Conservation (phyloP, 1,139 yeast species). For the Candida albicans region DNA sequence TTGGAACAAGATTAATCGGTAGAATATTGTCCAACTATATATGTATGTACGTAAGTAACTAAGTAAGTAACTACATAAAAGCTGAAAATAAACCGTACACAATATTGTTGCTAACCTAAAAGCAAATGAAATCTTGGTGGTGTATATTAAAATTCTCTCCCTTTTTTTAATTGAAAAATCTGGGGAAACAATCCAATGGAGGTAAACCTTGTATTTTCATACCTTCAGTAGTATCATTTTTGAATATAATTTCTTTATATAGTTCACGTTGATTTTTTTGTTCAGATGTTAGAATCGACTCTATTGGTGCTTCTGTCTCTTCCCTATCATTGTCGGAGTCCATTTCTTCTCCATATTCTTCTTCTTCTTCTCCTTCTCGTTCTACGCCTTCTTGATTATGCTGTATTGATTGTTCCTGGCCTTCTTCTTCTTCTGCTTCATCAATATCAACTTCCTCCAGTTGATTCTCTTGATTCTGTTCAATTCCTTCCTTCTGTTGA, state of each 20-base stretch:
- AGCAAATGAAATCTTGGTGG: neutral
- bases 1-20: constrained; percentile 51
- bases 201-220: constrained; percentile 18
- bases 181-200: constrained; percentile 28
- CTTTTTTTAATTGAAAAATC: constrained; percentile 3
- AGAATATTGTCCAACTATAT: constrained; percentile 1
- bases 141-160: too few species aligned
- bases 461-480: neutral
- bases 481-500: neutral
- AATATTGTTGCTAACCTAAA: too few species aligned
- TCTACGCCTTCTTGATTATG: constrained; percentile 8
- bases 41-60: neutral
- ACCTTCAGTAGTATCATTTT: neutral
- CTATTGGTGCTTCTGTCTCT: constrained; percentile 1
- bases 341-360: constrained; percentile 12
- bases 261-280: constrained; percentile 11
- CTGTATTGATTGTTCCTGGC: constrained; percentile 1
- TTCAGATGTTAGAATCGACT: constrained; percentile 6
- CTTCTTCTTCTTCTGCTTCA: constrained; percentile 10
- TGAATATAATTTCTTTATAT: constrained; percentile 12
- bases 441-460: constrained; percentile 12
- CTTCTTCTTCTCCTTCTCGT: constrained; percentile 10
- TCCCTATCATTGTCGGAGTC: constrained; percentile 11
- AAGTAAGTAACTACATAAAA: too few species aligned
- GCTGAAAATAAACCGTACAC: neutral